Evolutionary conservation across 495 filamentous ascomycete genomes (phyloP).

Genomic region (Aspergillus asperescens): DNA sequence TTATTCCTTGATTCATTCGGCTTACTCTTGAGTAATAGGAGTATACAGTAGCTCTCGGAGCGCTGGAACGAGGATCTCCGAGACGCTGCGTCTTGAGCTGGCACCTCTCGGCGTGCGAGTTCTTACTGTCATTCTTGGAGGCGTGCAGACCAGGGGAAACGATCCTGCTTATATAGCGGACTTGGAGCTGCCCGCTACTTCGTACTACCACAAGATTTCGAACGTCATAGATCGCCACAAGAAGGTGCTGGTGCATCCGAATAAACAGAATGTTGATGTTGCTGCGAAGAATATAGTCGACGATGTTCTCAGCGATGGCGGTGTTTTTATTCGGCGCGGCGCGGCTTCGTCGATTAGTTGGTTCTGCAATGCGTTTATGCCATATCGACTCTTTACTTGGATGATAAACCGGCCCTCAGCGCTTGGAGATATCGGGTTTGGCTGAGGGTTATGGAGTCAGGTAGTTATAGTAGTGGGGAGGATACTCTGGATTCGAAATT

Average conservation of each 20-base stretch:
- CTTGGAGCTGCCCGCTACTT: conserved; percentile 15
- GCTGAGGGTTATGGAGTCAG: too few relatives aligned
- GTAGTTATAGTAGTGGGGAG: too few relatives aligned
- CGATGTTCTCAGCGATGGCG: conserved; percentile 14
- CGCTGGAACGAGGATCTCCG: conserved; percentile 20
- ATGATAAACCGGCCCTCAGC: conserved; percentile 7
- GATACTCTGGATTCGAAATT: too few relatives aligned
- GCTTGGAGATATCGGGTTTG: background rate
- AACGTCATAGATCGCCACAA: conserved; percentile 18
- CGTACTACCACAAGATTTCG: conserved; percentile 16
- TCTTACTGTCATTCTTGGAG: conserved; percentile 19
- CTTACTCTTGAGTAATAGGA: conserved; percentile 7
- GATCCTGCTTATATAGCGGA: conserved; percentile 17
- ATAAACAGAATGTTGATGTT: conserved; percentile 17
- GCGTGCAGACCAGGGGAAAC: conserved; percentile 17
- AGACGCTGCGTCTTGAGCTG: conserved; percentile 32
- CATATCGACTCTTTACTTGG: conserved; percentile 5
- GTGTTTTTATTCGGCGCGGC: conserved; percentile 17
- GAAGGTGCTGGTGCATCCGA: conserved; percentile 17
- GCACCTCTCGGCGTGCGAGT: conserved; percentile 31
- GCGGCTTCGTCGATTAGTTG: conserved; percentile 20
- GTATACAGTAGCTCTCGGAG: conserved; percentile 25
- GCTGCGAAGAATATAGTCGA: conserved; percentile 19
- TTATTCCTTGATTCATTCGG: too few relatives aligned
- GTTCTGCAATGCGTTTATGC: conserved; percentile 19